These are phyloP conservation scores for Colletotrichum sp. DNA, from an alignment of 2,329 filamentous ascomycete species.

Conservation along the genomic window DNA sequence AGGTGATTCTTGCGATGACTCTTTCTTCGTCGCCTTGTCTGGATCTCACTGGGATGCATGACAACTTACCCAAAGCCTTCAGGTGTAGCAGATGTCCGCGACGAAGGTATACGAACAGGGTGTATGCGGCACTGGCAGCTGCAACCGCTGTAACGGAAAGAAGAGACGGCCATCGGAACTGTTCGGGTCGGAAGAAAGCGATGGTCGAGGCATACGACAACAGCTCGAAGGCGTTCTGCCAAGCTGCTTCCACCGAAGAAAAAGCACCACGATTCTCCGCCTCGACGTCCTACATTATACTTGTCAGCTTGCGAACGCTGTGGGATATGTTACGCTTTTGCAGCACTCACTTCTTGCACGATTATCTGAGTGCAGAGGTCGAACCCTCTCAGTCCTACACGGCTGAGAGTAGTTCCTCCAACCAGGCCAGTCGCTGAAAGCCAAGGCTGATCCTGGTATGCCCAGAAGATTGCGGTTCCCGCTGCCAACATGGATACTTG, in stretches of 20 bases:
- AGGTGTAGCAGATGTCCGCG: background rate
- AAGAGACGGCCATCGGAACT: conserved; percentile 68
- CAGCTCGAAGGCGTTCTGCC: conserved; percentile 75
- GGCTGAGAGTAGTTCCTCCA: conserved; percentile 57
- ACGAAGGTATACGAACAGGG: conserved; percentile 26
- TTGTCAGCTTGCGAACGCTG: background rate
- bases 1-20: background rate
- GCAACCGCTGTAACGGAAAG: conserved; percentile 63
- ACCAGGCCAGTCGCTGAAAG: conserved; percentile 54
- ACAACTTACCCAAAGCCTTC: background rate
- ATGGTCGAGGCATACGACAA: conserved; percentile 70
- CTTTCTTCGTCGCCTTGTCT: background rate
- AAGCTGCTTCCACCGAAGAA: conserved; percentile 69
- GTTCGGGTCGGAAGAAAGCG: conserved; percentile 63
- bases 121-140: conserved; percentile 54
- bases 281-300: conserved; percentile 51
- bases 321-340: background rate
- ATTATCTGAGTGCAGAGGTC: conserved; percentile 66
- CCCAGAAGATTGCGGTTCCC: conserved; percentile 29
- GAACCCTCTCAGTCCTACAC: conserved; percentile 66
- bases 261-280: conserved; percentile 67
- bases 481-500: conserved; percentile 57
- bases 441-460: conserved; percentile 25
- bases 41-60: background rate
- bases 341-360: conserved; percentile 58